These are phyloP conservation scores for Colletotrichum navitas DNA, from an alignment of 2,329 filamentous ascomycete species.

Conservation along the genomic window DNA sequence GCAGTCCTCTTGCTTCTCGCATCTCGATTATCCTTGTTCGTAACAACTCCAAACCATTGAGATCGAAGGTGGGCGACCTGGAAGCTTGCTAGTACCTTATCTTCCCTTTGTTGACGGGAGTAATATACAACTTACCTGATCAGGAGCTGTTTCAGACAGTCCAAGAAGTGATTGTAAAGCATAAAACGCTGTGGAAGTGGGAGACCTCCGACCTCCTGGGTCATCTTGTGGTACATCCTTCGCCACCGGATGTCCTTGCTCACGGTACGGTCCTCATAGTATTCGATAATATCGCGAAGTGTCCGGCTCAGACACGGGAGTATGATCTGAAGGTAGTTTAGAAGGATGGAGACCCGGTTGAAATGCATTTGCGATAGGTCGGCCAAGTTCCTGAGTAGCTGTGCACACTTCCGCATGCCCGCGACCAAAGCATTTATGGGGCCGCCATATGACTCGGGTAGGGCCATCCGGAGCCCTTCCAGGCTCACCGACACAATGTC, in stretches of 20 bases:
- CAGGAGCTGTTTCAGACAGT: slow-evolving; percentile 63
- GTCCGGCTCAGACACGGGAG: slow-evolving; percentile 67
- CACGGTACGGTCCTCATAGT: slow-evolving; percentile 64
- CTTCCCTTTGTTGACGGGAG: neutral
- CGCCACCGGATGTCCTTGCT: slow-evolving; percentile 66
- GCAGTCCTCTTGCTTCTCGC: slow-evolving; percentile 65
- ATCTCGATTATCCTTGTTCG: slow-evolving; percentile 64
- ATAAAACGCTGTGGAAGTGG: slow-evolving; percentile 65
- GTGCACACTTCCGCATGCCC: slow-evolving; percentile 59
- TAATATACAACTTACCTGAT: slow-evolving; percentile 56
- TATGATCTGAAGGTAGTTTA: slow-evolving; percentile 68
- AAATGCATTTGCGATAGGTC: slow-evolving; percentile 66
- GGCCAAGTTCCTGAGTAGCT: slow-evolving; percentile 65
- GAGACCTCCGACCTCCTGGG: slow-evolving; percentile 64
- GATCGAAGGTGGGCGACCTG: slow-evolving; percentile 66
- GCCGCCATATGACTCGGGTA: slow-evolving; percentile 59
- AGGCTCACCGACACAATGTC: slow-evolving; percentile 62
- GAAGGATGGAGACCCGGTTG: slow-evolving; percentile 62
- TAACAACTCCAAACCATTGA: slow-evolving; percentile 65
- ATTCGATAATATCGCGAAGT: slow-evolving; percentile 64
- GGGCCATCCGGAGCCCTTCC: slow-evolving; percentile 60
- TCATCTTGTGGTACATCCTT: slow-evolving; percentile 69
- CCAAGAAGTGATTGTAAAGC: slow-evolving; percentile 68
- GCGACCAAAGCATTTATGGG: slow-evolving; percentile 62
- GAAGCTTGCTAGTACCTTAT: neutral